phyloP scores from a whole-genome alignment of 352 stramenopile genomes.

The Pythium diclinum region DNA sequence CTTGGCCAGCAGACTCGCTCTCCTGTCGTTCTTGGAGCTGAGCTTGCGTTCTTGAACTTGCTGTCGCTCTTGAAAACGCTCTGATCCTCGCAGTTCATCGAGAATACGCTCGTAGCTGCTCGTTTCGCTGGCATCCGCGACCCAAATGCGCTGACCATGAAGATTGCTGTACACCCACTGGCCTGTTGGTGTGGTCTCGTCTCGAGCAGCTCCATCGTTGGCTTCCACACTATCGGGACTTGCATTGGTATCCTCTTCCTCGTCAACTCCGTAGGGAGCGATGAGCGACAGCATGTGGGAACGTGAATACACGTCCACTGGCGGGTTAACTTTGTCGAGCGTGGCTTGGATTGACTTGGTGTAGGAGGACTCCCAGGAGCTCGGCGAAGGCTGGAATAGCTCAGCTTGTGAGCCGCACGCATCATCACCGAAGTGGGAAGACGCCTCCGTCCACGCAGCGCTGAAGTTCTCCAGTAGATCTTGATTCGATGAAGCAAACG shows the following conservation, averaged over 20 bases:
- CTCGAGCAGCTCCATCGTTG: neutral
- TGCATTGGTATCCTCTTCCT: neutral
- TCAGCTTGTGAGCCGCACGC: neutral
- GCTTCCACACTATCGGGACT: neutral
- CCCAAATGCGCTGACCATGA: conserved; percentile 69
- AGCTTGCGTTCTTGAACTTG: conserved; percentile 29
- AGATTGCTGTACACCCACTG: conserved; percentile 75
- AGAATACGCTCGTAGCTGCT: conserved; percentile 77
- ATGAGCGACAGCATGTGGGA: neutral
- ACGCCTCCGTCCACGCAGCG: neutral
- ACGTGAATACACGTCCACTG: neutral
- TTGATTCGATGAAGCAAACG: neutral
- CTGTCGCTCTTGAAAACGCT: conserved; percentile 35
- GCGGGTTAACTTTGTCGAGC: neutral
- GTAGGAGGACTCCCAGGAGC: neutral
- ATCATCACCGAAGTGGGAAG: neutral
- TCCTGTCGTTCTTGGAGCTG: conserved; percentile 26
- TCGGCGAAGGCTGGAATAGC: neutral
- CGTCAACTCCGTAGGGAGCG: neutral
- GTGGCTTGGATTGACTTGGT: neutral
- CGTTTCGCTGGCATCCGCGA: conserved; percentile 59
- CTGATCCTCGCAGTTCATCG: conserved; percentile 51
- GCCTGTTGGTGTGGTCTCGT: neutral
- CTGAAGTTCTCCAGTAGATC: neutral
- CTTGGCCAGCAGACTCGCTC: conserved; percentile 17